Base-by-base conservation (phyloP, 1,284 basidiomycete species). In the Tranzscheliella williamsii region DNA sequence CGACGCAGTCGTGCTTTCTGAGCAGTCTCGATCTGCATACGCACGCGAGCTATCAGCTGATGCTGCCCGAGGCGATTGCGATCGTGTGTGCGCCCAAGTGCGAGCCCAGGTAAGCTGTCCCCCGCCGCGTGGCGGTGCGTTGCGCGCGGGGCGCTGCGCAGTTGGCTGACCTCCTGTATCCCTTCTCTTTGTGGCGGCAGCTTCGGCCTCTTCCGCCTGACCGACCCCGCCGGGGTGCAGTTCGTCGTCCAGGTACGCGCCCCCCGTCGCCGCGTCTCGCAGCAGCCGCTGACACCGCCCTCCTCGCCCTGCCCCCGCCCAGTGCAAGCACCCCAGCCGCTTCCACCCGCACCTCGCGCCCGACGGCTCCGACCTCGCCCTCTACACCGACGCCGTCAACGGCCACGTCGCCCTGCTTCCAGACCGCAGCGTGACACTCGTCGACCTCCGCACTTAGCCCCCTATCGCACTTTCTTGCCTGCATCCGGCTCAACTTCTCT, bases 11-110 rank as follows among this genome's bases (percentile, higher is more conserved):
- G 43, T 92, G 90, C 53, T 80, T 80, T 58, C 65, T 92, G 86
- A 89, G 87, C 6, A 90, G 88, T 18, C 85, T 90, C 11, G 90
- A 92, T 75, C 79, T 93, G 30, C 91, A 93, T 69, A 92, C 90
- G 2, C 90, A 93, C 73, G 86, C 87, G 2, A 85, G 84, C 5
- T 93, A 91, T 79, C 90, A 93, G 65, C 78, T 84, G 20, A 90
- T 90, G 85, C 82, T 93, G 4, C 88, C 88, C 0, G 91, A 93
- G 75, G 90, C 89, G 0, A 88, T 93, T 68, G 91, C 91, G 0
- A 88, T 93, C 36, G 91, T 93, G 12, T 92, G 90, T 69, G 88
- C 90, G 2, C 91, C 90, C 0, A 84, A 84, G 44, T 85, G 84
- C 2, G 84, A 82, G 18, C 90, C 90, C 0, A 86, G 84, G 63